Conservation (phyloP, 805 yeast genomes). For the Wickerhamiella sorbophila region DNA sequence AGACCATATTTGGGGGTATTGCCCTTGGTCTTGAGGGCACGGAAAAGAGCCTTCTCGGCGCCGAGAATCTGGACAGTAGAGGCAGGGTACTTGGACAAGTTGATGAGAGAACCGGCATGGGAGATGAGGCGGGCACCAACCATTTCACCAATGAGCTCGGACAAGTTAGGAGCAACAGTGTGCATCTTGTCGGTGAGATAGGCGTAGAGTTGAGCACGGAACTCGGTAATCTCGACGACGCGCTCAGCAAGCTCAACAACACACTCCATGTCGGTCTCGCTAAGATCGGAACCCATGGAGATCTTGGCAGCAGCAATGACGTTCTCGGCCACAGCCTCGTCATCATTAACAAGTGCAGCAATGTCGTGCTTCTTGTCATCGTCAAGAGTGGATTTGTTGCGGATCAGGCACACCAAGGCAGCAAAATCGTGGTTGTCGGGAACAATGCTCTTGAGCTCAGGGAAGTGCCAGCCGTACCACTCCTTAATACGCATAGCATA, state of each 20-base stretch:
- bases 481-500: slow-evolving; percentile 95
- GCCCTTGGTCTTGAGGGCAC: slow-evolving; percentile 93
- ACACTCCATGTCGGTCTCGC: slow-evolving; percentile 87
- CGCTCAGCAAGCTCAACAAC: slow-evolving; percentile 84
- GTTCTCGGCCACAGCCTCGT: slow-evolving; percentile 81
- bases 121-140: slow-evolving; percentile 97
- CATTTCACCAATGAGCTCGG: slow-evolving; percentile 95
- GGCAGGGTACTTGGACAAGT: slow-evolving; percentile 95
- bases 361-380: slow-evolving; percentile 56
- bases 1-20: slow-evolving; percentile 94
- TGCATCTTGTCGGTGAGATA: slow-evolving; percentile 93
- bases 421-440: slow-evolving; percentile 83
- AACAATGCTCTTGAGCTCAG: slow-evolving; percentile 84
- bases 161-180: slow-evolving; percentile 92
- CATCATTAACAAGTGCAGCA: slow-evolving; percentile 82
- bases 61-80: slow-evolving; percentile 97
- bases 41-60: slow-evolving; percentile 92
- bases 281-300: slow-evolving; percentile 97
- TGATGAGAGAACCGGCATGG: slow-evolving; percentile 95
- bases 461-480: slow-evolving; percentile 99
- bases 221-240: slow-evolving; percentile 82
- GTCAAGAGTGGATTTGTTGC: slow-evolving; percentile 66
- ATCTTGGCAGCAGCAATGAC: slow-evolving; percentile 90
- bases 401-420: slow-evolving; percentile 62
- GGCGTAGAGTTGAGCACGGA: slow-evolving; percentile 68